phyloP scores from a whole-genome alignment of 192 early-diverging fungal species.

The Linnemannia schmuckeri region DNA sequence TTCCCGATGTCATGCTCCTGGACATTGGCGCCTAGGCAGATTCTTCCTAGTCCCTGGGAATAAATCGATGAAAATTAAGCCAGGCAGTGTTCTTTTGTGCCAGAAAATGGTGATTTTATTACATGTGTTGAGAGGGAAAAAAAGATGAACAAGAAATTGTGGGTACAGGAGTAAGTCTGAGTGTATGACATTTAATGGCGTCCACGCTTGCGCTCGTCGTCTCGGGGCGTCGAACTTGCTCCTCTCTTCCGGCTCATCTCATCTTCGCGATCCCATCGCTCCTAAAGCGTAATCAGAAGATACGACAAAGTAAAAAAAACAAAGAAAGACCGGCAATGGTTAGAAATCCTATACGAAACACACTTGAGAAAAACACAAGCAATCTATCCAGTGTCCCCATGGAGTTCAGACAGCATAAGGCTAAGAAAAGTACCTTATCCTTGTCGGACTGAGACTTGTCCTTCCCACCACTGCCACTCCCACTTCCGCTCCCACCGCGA shows the following conservation, averaged over 20 bases:
- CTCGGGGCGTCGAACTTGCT: conserved; percentile 31
- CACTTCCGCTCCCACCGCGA: conserved; percentile 7
- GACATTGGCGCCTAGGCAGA: conserved; percentile 19
- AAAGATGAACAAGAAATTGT: neutral
- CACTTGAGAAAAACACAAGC: neutral
- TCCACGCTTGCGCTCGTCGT: conserved; percentile 51
- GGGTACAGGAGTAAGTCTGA: neutral
- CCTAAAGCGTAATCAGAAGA: conserved; percentile 13
- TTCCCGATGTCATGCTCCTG: conserved; percentile 22
- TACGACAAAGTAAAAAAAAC: neutral
- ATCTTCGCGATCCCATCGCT: conserved; percentile 55
- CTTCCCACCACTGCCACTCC: conserved; percentile 21
- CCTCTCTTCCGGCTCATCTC: conserved; percentile 47
- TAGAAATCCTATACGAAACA: neutral
- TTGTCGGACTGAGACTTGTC: conserved; percentile 42
- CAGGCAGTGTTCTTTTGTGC: neutral
- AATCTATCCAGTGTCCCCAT: neutral
- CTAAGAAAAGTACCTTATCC: conserved; percentile 39
- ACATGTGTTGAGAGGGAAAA: neutral
- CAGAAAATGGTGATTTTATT: neutral
- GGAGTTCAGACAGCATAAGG: too few species aligned
- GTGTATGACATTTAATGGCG: conserved; percentile 10
- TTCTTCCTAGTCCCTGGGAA: neutral
- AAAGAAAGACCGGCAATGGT: neutral
- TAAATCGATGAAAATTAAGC: neutral